Evolutionary conservation across 495 filamentous ascomycete species (phyloP).

Genomic region (Hyaloscypha hepaticicola): DNA sequence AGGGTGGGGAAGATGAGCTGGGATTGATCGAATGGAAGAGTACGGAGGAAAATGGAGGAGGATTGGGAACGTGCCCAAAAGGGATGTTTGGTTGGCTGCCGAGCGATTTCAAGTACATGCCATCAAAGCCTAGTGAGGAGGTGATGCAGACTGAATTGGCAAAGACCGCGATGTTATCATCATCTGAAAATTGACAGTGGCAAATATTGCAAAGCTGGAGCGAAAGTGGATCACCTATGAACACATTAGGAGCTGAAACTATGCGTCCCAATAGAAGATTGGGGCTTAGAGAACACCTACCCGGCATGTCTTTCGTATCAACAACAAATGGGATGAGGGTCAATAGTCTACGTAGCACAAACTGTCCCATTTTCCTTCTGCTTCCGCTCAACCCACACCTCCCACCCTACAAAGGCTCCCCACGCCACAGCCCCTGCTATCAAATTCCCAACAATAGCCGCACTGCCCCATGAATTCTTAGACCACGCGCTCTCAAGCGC

Average conservation of each 20-base stretch:
- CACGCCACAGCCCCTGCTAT: conserved; percentile 47
- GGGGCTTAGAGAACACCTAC: too few relatives aligned
- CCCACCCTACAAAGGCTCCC: conserved; percentile 46
- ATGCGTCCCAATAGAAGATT: too few relatives aligned
- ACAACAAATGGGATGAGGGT: conserved; percentile 5
- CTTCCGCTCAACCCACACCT: conserved; percentile 38
- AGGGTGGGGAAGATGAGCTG: conserved; percentile 43
- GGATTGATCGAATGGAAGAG: conserved; percentile 40
- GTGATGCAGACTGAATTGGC: not conserved
- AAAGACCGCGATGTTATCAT: not conserved
- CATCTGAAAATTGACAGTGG: not conserved
- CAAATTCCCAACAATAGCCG: conserved; percentile 42
- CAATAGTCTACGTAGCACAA: conserved; percentile 30
- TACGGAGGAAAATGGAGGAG: conserved; percentile 30
- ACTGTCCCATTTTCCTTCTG: conserved; percentile 36
- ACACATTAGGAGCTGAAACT: too few relatives aligned
- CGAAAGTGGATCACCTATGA: too few relatives aligned
- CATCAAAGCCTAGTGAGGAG: not conserved
- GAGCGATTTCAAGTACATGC: conserved; percentile 14
- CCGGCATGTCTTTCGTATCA: conserved; percentile 12
- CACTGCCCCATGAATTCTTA: conserved; percentile 46
- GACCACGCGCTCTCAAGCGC: conserved; percentile 57
- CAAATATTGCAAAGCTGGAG: not conserved
- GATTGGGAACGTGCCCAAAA: conserved; percentile 8
- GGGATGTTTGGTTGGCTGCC: conserved; percentile 3